phyloP scores from a whole-genome alignment of 2,329 filamentous ascomycete species.

The Parastagonospora avenae region DNA sequence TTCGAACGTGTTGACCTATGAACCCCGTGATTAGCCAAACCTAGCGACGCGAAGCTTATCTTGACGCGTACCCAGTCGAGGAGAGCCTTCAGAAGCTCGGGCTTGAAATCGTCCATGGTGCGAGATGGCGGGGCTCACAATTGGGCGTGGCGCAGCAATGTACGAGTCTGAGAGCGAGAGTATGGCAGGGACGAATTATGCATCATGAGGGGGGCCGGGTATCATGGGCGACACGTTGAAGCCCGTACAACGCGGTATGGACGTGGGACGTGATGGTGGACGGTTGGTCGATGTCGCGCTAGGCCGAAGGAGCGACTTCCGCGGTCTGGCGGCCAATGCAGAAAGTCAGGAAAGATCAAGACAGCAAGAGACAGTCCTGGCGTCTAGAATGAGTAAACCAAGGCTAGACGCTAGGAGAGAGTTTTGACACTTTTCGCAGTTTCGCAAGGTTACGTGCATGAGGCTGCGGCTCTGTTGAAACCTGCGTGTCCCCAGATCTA shows the following conservation, averaged over 20 bases:
- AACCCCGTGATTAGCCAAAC: constrained; percentile 8
- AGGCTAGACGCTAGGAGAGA: no score
- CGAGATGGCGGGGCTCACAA: constrained; percentile 19
- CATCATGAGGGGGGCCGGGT: constrained; percentile 34
- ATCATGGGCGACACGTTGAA: constrained; percentile 16
- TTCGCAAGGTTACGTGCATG: constrained; percentile 22
- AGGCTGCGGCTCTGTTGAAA: constrained; percentile 26
- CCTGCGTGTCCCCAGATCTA: constrained; percentile 23
- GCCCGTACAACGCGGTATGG: constrained; percentile 15
- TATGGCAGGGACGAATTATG: constrained; percentile 22
- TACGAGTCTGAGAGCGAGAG: constrained; percentile 17
- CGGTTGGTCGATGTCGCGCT: constrained; percentile 22
- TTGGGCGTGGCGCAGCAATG: constrained; percentile 16
- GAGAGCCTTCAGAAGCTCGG: constrained; percentile 46
- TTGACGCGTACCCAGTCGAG: constrained; percentile 43
- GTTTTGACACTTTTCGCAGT: no score
- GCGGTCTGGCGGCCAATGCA: constrained; percentile 1
- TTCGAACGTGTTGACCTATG: constrained; percentile 53
- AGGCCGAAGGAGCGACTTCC: constrained; percentile 19
- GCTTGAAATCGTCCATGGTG: constrained; percentile 48
- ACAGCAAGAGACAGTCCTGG: neutral
- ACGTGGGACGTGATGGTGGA: constrained; percentile 33
- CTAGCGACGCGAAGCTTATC: neutral
- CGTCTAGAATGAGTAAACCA: neutral
- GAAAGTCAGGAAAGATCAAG: neutral